These are phyloP conservation scores for Synura sp. DNA, from an alignment of 352 stramenopile genomes.

Conservation along the genomic window DNA sequence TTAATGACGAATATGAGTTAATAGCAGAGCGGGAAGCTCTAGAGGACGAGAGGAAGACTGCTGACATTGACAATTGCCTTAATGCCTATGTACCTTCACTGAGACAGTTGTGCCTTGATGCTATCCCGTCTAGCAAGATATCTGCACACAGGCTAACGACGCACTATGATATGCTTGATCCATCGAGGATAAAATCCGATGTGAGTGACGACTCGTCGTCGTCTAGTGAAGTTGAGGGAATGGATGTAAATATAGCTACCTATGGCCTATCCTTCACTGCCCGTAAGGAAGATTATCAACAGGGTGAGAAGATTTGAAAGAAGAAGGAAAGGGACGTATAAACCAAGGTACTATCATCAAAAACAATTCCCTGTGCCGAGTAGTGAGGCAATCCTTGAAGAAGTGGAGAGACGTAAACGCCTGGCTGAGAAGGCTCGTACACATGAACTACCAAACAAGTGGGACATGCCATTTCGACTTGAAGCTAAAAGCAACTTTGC, in stretches of 20 bases:
- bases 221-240: constrained; percentile 26
- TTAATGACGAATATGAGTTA: constrained; percentile 30
- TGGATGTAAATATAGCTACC: constrained; percentile 20
- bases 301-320: constrained; percentile 25
- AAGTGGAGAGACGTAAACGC: constrained; percentile 4
- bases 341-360: constrained; percentile 25
- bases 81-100: constrained; percentile 26
- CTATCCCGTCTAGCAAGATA: constrained; percentile 26
- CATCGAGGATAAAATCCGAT: constrained; percentile 16
- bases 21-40: constrained; percentile 17
- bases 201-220: constrained; percentile 13
- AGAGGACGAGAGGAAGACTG: background rate
- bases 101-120: constrained; percentile 18
- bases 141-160: constrained; percentile 24
- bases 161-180: constrained; percentile 30
- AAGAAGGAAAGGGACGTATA: constrained; percentile 30
- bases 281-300: constrained; percentile 29
- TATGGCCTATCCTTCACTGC: constrained; percentile 28
- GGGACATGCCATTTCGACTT: constrained; percentile 16
- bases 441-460: constrained; percentile 31
- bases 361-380: constrained; percentile 26
- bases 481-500: constrained; percentile 24
- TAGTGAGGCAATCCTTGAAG: constrained; percentile 9
- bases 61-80: constrained; percentile 22
- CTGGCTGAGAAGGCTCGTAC: background rate